phyloP scores from a whole-genome alignment of 2,329 filamentous ascomycete genomes.

The Chaetomiaceae sp. region DNA sequence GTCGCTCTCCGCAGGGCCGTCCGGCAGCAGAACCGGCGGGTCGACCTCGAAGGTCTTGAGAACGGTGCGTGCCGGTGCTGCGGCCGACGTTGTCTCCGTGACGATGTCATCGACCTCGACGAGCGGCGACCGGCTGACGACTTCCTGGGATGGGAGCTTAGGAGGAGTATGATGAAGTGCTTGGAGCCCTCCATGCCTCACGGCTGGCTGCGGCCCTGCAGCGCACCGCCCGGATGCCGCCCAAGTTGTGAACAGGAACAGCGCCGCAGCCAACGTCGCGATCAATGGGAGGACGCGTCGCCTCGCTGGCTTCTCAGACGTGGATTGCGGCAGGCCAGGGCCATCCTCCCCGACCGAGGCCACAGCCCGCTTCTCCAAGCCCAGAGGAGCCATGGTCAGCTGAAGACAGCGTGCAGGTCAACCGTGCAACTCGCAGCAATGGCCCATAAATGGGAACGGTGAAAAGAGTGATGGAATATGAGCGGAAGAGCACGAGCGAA shows the following conservation, averaged over 20 bases:
- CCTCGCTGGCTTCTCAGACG: not conserved
- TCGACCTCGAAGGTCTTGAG: constrained; percentile 65
- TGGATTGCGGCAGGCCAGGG: not conserved
- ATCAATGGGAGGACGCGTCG: constrained; percentile 1
- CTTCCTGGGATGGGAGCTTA: not conserved
- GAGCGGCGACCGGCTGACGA: constrained; percentile 2
- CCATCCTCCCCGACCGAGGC: not conserved
- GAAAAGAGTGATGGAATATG: not conserved
- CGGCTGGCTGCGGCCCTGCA: not conserved
- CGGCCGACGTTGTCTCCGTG: constrained; percentile 18
- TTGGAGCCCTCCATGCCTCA: not conserved
- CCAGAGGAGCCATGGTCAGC: constrained; percentile 5
- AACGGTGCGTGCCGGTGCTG: constrained; percentile 26
- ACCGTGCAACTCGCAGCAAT: not conserved
- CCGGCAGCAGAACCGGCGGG: constrained; percentile 54
- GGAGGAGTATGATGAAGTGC: not conserved
- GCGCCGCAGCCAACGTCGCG: not conserved
- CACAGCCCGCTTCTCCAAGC: constrained; percentile 11
- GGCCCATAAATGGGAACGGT: not conserved
- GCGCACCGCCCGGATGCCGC: not conserved
- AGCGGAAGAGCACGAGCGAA: too few species aligned
- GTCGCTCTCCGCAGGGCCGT: constrained; percentile 34
- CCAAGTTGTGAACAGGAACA: constrained; percentile 3
- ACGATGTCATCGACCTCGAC: not conserved
- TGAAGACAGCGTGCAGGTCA: too few species aligned